Conservation (phyloP, 2,329 filamentous ascomycete species). For the Microdochium trichocladiopsis region DNA sequence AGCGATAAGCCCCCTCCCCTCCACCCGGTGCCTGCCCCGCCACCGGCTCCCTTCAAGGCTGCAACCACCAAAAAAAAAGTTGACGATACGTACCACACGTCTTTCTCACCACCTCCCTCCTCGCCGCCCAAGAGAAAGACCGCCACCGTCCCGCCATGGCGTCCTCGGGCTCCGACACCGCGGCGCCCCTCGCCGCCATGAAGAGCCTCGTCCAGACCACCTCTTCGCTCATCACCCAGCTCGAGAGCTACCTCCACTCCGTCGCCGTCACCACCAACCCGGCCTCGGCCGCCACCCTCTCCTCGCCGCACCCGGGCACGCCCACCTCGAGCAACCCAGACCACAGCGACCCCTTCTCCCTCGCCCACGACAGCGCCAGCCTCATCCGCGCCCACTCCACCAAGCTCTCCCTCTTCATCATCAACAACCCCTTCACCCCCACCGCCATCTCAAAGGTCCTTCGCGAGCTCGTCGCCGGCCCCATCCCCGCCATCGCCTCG, state of each 20-base stretch:
- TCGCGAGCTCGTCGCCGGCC: conserved; percentile 61
- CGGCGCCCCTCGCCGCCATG: conserved; percentile 26
- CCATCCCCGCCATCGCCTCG: conserved; percentile 69
- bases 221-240: conserved; percentile 28
- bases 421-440: conserved; percentile 81
- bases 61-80: neutral
- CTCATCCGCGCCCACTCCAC: conserved; percentile 78
- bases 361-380: conserved; percentile 64
- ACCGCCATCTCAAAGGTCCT: conserved; percentile 67
- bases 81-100: neutral
- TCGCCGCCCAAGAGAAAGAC: no score
- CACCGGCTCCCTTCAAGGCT: neutral
- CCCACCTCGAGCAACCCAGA: conserved; percentile 20
- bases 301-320: conserved; percentile 7
- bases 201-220: conserved; percentile 29
- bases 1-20: neutral
- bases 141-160: neutral
- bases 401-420: conserved; percentile 78
- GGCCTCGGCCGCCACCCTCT: conserved; percentile 8
- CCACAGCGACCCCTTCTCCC: conserved; percentile 56
- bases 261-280: conserved; percentile 24
- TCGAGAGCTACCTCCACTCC: conserved; percentile 32
- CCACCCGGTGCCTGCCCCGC: neutral
- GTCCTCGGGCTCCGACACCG: neutral
- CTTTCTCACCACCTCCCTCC: no score